These are phyloP conservation scores for Herpetospermum pedunculosum DNA, from an alignment of 306 rosid species.

Conservation along the genomic window DNA sequence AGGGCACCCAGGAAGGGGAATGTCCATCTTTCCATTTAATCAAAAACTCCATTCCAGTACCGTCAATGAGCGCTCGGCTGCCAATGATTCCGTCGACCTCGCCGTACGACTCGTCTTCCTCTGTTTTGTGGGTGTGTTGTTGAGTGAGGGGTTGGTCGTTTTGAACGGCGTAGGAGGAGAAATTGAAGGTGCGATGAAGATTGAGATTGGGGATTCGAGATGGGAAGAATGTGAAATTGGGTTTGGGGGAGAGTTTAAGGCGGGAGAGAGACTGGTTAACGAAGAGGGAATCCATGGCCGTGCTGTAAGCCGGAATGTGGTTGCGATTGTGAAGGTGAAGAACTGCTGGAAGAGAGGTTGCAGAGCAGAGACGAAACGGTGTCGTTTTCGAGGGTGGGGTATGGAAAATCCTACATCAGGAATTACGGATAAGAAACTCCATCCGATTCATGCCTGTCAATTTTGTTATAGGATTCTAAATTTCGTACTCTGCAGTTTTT, in stretches of 20 bases:
- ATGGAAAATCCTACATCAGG: not conserved
- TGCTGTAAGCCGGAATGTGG: not conserved
- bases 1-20: slow-evolving; percentile 64
- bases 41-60: slow-evolving; percentile 55
- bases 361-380: not conserved
- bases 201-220: slow-evolving; percentile 21
- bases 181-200: slow-evolving; percentile 5
- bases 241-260: slow-evolving; percentile 30
- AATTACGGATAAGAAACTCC: slow-evolving; percentile 3
- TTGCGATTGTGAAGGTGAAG: not conserved
- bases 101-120: slow-evolving; percentile 51
- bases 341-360: not conserved
- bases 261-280: slow-evolving; percentile 44
- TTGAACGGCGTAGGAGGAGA: slow-evolving; percentile 24
- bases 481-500: not conserved
- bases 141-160: slow-evolving; percentile 20
- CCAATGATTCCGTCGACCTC: slow-evolving; percentile 75
- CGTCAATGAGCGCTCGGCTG: slow-evolving; percentile 38
- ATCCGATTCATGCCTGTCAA: not conserved
- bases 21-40: slow-evolving; percentile 87
- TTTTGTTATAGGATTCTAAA: not conserved
- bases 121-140: not conserved
- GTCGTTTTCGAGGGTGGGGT: not conserved
- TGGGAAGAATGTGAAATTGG: slow-evolving; percentile 7
- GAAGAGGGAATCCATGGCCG: slow-evolving; percentile 55